Evolutionary conservation across 208 protist genomes (phyloP).

Genomic region (Crithidia fasciculata): DNA sequence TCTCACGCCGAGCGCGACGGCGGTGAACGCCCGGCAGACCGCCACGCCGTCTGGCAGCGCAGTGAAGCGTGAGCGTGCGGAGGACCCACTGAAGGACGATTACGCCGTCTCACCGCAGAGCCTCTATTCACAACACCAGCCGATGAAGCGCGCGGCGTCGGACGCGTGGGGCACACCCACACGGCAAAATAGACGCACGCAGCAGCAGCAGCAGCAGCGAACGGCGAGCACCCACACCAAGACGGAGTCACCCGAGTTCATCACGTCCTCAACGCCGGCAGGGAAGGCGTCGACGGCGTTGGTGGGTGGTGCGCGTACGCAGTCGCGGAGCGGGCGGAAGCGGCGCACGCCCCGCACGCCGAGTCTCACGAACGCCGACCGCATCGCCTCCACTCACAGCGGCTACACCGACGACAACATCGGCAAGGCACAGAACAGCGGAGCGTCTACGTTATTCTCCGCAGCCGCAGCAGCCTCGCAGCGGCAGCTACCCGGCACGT

Average conservation of each 20-base stretch:
- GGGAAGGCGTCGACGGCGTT: conserved; percentile 33
- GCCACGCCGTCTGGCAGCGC: conserved; percentile 12
- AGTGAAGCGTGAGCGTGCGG: conserved; percentile 43
- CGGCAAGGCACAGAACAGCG: background rate
- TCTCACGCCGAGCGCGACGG: conserved; percentile 8
- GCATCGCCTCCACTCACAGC: conserved; percentile 18
- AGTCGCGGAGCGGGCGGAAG: conserved; percentile 37
- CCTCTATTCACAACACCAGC: background rate
- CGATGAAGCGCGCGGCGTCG: conserved; percentile 4
- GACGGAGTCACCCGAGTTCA: conserved; percentile 32
- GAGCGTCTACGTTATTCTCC: background rate
- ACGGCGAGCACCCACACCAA: background rate
- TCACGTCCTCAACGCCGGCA: conserved; percentile 14
- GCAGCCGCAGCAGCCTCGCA: background rate
- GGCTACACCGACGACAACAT: conserved; percentile 8
- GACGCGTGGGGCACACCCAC: conserved; percentile 9
- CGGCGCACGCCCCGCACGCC: conserved; percentile 75
- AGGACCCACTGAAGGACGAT: conserved; percentile 7
- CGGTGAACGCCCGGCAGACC: conserved; percentile 5
- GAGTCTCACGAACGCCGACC: conserved; percentile 71
- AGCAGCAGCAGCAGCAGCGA: too few relatives aligned
- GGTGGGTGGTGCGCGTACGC: conserved; percentile 17
- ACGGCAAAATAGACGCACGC: too few relatives aligned
- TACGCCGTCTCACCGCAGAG: background rate
- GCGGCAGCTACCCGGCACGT: conserved; percentile 19